Percentiles rank a stretch among this genome's conserved stretches.
Evolutionary conservation across 106 monocot species (phyloP).

Genomic region (Dioscorea alata): DNA sequence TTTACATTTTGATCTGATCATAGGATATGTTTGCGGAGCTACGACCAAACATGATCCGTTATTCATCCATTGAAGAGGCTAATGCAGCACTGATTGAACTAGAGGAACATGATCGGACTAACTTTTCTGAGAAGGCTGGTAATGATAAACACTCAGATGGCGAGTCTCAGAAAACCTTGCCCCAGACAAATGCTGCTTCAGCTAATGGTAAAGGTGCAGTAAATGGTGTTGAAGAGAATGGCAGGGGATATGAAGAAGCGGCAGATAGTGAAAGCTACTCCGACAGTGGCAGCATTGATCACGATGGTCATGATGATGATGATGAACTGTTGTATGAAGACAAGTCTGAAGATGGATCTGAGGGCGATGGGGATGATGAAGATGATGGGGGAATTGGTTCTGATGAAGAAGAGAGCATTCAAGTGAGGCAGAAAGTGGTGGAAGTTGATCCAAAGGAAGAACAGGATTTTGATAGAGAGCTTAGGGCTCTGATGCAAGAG

Average conservation of each 20-base stretch:
- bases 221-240: slow-evolving; percentile 60
- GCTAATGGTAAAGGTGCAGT: slow-evolving; percentile 34
- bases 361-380: slow-evolving; percentile 64
- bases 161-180: slow-evolving; percentile 44
- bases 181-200: slow-evolving; percentile 2
- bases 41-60: slow-evolving; percentile 80
- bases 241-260: slow-evolving; percentile 36
- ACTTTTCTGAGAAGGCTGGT: slow-evolving; percentile 34
- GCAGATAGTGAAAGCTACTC: slow-evolving; percentile 89
- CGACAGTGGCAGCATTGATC: slow-evolving; percentile 72
- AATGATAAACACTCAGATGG: slow-evolving; percentile 51
- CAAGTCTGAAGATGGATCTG: slow-evolving; percentile 62
- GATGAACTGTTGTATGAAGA: slow-evolving; percentile 70
- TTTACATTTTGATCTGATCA: neutral
- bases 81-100: slow-evolving; percentile 64
- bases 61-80: slow-evolving; percentile 76
- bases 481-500: slow-evolving; percentile 87
- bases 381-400: slow-evolving; percentile 56
- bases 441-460: slow-evolving; percentile 76
- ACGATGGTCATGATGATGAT: slow-evolving; percentile 52
- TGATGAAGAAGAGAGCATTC: slow-evolving; percentile 80
- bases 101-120: slow-evolving; percentile 59
- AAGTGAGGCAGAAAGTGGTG: slow-evolving; percentile 62
- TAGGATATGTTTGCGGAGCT: slow-evolving; percentile 92
- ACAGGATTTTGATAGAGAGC: slow-evolving; percentile 89